Evolutionary conservation across 805 yeast species (phyloP).

Genomic region (Wickerhamomyces tratensis): DNA sequence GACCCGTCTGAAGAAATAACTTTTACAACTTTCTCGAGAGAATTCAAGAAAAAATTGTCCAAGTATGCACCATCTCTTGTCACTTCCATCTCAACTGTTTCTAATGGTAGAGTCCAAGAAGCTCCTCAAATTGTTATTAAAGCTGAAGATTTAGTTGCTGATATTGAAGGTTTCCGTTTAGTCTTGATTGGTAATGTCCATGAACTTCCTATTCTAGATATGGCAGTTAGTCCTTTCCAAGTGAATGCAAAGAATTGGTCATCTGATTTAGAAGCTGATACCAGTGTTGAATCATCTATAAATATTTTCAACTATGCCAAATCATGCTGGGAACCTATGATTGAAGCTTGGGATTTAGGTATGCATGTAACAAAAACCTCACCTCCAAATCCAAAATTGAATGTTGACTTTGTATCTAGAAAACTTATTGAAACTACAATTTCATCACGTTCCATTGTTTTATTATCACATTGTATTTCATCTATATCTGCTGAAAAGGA

Average conservation of each 20-base stretch:
- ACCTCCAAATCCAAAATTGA: constrained; percentile 36
- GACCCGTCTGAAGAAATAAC: constrained; percentile 5
- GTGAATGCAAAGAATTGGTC: constrained; percentile 77
- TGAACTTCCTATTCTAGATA: constrained; percentile 80
- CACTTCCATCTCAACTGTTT: constrained; percentile 35
- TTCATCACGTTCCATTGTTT: constrained; percentile 72
- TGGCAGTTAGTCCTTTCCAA: constrained; percentile 62
- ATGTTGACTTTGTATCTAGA: constrained; percentile 66
- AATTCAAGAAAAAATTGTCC: constrained; percentile 48
- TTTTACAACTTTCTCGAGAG: constrained; percentile 44
- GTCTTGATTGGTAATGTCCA: constrained; percentile 87
- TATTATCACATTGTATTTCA: constrained; percentile 58
- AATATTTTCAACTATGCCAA: constrained; percentile 82
- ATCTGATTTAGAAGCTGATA: constrained; percentile 62
- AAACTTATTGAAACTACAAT: constrained; percentile 71
- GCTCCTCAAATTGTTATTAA: constrained; percentile 35
- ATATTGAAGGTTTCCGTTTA: constrained; percentile 66
- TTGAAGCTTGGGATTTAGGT: constrained; percentile 82
- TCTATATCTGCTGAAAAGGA: constrained; percentile 43
- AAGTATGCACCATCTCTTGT: constrained; percentile 62
- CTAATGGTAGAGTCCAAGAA: constrained; percentile 10
- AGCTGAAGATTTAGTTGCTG: constrained; percentile 59
- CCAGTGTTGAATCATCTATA: constrained; percentile 52
- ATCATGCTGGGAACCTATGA: constrained; percentile 90
- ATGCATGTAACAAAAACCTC: constrained; percentile 48